Base-by-base conservation (phyloP, 495 filamentous ascomycete species). In the Penicillium longicatenatum region DNA sequence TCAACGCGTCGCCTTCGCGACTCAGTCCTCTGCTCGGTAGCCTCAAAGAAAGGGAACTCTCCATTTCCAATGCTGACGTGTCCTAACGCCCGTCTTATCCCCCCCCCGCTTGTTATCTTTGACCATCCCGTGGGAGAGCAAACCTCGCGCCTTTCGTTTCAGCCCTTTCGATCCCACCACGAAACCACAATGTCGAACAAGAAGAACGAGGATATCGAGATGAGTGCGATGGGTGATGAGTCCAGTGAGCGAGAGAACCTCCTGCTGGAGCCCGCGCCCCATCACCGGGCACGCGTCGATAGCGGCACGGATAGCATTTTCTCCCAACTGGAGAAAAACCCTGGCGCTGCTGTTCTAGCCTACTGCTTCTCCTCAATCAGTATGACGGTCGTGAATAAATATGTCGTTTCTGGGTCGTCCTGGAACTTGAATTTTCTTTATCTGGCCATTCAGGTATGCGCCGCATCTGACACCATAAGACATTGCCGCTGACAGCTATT, bases 401-500 rank as follows among this genome's bases (percentile, higher is more conserved):
- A 46, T 24, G 43, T 46, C 19, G 43, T 46, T 11, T 46, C 43
- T 8, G 43, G 43, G 5, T 46, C 43, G 17, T 20, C 17, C 19
- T 46, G 43, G 43, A 46, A 46, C 43, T 24, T 46, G 43, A 46
- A 24, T 11, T 46, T 46, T 24, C 43, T 46, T 20, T 46, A 46
- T 24, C 43, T 46, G 17, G 43, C 43, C 10, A 46, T 46, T 24
- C 43, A 46, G 43, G 43, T 46, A 39, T 39, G 35, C 35, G 35
- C 35, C 6, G 35, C 35, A 10, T 0, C 35, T 39, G 35, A 10
- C 35, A 39, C 35, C 35, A 10, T 4, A 39, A 17, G 35, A 39
- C 35, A 4, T 39, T 39, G 26, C 5, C 8, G 35, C 35, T 39
- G 35, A 39, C 3, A 39, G 1, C 35, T 39, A 39, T 39, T 6